These are phyloP conservation scores for Annona squamosa DNA, from an alignment of 164 flowering plant species.

Conservation along the genomic window DNA sequence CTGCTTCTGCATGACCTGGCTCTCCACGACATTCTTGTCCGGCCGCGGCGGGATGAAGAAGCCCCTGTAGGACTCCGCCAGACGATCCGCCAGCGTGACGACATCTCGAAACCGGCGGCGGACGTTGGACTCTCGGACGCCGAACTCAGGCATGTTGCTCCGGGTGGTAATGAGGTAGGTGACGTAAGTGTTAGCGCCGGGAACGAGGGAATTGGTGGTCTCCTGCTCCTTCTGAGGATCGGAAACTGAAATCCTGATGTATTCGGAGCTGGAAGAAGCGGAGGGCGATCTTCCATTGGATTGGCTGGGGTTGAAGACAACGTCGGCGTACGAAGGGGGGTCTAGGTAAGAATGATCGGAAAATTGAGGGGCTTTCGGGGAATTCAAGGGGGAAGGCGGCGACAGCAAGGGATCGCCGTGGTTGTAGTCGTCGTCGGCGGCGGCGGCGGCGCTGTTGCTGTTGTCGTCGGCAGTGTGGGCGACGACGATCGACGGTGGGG, in stretches of 20 bases:
- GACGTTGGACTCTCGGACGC: slow-evolving; percentile 56
- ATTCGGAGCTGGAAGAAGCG: slow-evolving; percentile 25
- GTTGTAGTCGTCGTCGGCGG: background rate
- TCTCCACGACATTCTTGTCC: slow-evolving; percentile 90
- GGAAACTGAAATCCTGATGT: slow-evolving; percentile 62
- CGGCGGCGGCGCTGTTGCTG: slow-evolving; percentile 4
- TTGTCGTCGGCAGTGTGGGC: background rate
- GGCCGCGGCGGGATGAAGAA: slow-evolving; percentile 81
- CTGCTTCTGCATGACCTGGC: slow-evolving; percentile 97
- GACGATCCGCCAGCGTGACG: slow-evolving; percentile 67
- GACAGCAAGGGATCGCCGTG: slow-evolving; percentile 17
- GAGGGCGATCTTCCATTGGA: slow-evolving; percentile 7
- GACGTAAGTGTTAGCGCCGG: slow-evolving; percentile 57
- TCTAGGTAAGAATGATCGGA: slow-evolving; percentile 23
- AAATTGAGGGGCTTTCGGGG: slow-evolving; percentile 16
- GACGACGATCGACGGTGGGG: background rate
- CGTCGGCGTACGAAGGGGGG: slow-evolving; percentile 44
- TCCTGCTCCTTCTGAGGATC: slow-evolving; percentile 80
- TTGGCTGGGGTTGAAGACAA: slow-evolving; percentile 37
- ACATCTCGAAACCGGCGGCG: slow-evolving; percentile 76
- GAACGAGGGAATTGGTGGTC: slow-evolving; percentile 57
- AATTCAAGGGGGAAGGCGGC: slow-evolving; percentile 4
- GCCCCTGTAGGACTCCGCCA: slow-evolving; percentile 73
- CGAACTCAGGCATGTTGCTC: slow-evolving; percentile 56
- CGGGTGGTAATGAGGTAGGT: slow-evolving; percentile 71